phyloP scores from a whole-genome alignment of 2,329 filamentous ascomycete species.

The Diaporthe sp. region DNA sequence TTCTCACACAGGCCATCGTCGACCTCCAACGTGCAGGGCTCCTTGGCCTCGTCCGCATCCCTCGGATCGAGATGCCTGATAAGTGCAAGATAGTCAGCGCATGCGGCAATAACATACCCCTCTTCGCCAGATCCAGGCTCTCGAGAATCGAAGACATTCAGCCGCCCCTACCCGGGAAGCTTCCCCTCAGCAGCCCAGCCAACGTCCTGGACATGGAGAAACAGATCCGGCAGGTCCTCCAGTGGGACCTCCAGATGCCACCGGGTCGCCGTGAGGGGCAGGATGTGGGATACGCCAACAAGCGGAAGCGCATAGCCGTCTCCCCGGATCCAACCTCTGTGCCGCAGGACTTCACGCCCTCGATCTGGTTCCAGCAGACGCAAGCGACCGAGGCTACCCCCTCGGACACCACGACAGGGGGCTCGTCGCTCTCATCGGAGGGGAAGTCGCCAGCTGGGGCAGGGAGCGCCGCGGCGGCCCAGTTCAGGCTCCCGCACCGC shows the following conservation, averaged over 20 bases:
- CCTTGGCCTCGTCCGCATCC: slow-evolving; percentile 24
- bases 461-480: background rate
- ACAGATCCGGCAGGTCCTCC: background rate
- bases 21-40: slow-evolving; percentile 69
- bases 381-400: slow-evolving; percentile 17
- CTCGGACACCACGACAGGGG: slow-evolving; percentile 16
- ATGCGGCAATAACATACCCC: slow-evolving; percentile 52
- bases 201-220: slow-evolving; percentile 35
- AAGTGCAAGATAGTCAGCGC: slow-evolving; percentile 42
- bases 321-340: slow-evolving; percentile 11
- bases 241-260: slow-evolving; percentile 66
- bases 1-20: slow-evolving; percentile 85
- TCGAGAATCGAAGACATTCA: slow-evolving; percentile 53
- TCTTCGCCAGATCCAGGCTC: slow-evolving; percentile 57
- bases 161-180: slow-evolving; percentile 55
- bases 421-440: slow-evolving; percentile 16
- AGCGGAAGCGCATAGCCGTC: slow-evolving; percentile 32
- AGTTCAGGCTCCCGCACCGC: slow-evolving; percentile 32
- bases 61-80: slow-evolving; percentile 34
- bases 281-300: slow-evolving; percentile 15
- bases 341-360: background rate
- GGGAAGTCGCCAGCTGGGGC: background rate
- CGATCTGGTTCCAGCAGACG: slow-evolving; percentile 1
- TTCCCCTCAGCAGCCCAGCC: slow-evolving; percentile 51
- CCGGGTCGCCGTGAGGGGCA: slow-evolving; percentile 63